Percentiles rank a stretch among this genome's conserved stretches.
These are phyloP conservation scores for Ceratocystis papillata DNA, from an alignment of 2,329 filamentous ascomycete species.

Conservation along the genomic window DNA sequence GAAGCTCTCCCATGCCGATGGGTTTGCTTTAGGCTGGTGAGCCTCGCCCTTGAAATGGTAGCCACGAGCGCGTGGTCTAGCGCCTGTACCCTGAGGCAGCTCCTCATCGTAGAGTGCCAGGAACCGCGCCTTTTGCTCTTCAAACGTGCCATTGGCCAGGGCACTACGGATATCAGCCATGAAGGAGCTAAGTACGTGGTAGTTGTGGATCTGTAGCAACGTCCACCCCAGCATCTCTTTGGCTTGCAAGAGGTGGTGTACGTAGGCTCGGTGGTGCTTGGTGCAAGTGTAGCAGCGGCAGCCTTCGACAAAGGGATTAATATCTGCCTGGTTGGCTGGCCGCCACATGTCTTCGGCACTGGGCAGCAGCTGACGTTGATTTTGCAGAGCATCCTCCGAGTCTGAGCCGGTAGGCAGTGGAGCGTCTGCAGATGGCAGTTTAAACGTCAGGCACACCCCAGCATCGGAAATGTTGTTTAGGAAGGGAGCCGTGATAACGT, in stretches of 20 bases:
- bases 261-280: slow-evolving; percentile 72
- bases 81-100: slow-evolving; percentile 62
- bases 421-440: slow-evolving; percentile 46
- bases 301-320: slow-evolving; percentile 48
- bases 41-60: slow-evolving; percentile 69
- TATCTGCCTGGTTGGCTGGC: slow-evolving; percentile 47
- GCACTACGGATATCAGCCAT: slow-evolving; percentile 58
- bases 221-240: slow-evolving; percentile 98
- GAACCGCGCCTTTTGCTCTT: slow-evolving; percentile 39
- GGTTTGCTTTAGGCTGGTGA: slow-evolving; percentile 56
- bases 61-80: slow-evolving; percentile 67
- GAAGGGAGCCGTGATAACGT: slow-evolving; percentile 70
- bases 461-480: slow-evolving; percentile 64
- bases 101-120: slow-evolving; percentile 51
- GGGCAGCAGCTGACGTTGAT: slow-evolving; percentile 31
- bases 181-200: slow-evolving; percentile 59
- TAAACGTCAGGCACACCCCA: slow-evolving; percentile 72
- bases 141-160: slow-evolving; percentile 54
- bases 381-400: background rate
- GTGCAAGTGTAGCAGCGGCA: slow-evolving; percentile 79
- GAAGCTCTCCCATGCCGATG: slow-evolving; percentile 53
- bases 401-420: background rate
- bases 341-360: slow-evolving; percentile 75
- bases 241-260: slow-evolving; percentile 76
- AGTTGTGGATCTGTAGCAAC: slow-evolving; percentile 84